phyloP scores from a whole-genome alignment of 139 green algal genomes.

The Coelastrella sp. region DNA sequence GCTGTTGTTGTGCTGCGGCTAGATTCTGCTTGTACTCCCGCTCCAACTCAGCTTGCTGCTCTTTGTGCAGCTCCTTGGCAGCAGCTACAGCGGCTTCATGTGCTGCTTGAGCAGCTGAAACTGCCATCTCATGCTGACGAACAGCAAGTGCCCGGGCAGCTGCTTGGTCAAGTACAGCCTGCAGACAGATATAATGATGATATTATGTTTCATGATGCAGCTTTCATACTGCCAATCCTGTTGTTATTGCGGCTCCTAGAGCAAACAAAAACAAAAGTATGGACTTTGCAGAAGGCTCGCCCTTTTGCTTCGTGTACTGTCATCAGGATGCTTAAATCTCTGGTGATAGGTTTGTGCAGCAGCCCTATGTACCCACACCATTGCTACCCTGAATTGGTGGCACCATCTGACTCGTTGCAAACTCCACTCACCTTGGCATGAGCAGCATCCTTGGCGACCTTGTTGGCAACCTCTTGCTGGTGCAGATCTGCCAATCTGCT shows the following conservation, averaged over 20 bases:
- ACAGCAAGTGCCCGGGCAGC: background rate
- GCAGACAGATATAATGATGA: background rate
- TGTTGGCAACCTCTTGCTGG: slow-evolving; percentile 15
- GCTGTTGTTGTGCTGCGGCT: slow-evolving; percentile 9
- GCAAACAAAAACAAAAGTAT: too few species aligned
- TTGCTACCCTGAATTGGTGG: too few species aligned
- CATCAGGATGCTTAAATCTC: too few species aligned
- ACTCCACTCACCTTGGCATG: slow-evolving; percentile 28
- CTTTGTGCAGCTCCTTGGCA: background rate
- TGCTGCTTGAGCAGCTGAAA: slow-evolving; percentile 7
- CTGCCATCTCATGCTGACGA: slow-evolving; percentile 21
- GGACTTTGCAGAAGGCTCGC: too few species aligned
- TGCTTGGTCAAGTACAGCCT: slow-evolving; percentile 15
- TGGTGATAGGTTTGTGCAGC: too few species aligned
- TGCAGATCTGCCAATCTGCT: slow-evolving; percentile 27
- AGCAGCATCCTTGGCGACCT: background rate
- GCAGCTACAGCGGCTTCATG: slow-evolving; percentile 25
- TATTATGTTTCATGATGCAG: too few species aligned
- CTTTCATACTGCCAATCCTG: too few species aligned
- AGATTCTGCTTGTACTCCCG: background rate
- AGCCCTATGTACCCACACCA: too few species aligned
- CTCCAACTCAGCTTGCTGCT: slow-evolving; percentile 20
- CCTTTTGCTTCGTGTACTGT: too few species aligned
- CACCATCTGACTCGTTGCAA: too few species aligned
- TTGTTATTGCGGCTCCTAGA: too few species aligned